Evolutionary conservation across 805 yeast genomes (phyloP), one percentile per base, ranked within the genome.

Genomic region (Debaryomyces tyrocola): DNA sequence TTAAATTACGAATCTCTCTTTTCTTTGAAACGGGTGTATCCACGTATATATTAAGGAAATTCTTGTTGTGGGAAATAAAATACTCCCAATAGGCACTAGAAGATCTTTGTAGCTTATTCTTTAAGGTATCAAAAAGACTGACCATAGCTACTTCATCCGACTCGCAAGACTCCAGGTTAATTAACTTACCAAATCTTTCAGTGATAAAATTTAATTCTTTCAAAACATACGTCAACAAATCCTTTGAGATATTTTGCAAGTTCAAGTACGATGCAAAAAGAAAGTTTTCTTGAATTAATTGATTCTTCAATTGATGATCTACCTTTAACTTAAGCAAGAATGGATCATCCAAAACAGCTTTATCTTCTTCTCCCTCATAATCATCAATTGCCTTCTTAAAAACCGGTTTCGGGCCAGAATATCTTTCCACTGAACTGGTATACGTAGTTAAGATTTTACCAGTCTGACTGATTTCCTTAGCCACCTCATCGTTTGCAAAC

Each of bases 381-480:
- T 55, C 55, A 7, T 52, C 54, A 20, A 41, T 50, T 60, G 64
- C 42, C 51, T 47, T 49, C 18, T 53, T 44, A 27, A 60, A 42
- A 5, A 69, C 66, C 41, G 56, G 83, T 45, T 73, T 73, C 38
- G 69, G 63, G 17, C 62, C 64, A n/a, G 63, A 62, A 51, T 70
- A 72, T 14, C 62, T 53, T 45, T 69, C 73, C 10, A 73, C 56
- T 1, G 74, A 56, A 20, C 52, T 46, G 52, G 60, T 63, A 47
- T 66, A 73, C 36, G 52, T 50, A 29, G 56, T 62, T 45, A 84
- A 60, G 28, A 81, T 80, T 35, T 66, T 63, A 46, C 83, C 85
- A 1, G 96, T 85, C 46, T 78, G 80, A 44, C 75, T 75, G 46
- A 85, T 77, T 62, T 73, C 77, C 40, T 58, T 69, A 11, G 64